These are phyloP conservation scores for Pseudogymnoascus sp. DNA, from an alignment of 2,329 filamentous ascomycete genomes.

Conservation along the genomic window DNA sequence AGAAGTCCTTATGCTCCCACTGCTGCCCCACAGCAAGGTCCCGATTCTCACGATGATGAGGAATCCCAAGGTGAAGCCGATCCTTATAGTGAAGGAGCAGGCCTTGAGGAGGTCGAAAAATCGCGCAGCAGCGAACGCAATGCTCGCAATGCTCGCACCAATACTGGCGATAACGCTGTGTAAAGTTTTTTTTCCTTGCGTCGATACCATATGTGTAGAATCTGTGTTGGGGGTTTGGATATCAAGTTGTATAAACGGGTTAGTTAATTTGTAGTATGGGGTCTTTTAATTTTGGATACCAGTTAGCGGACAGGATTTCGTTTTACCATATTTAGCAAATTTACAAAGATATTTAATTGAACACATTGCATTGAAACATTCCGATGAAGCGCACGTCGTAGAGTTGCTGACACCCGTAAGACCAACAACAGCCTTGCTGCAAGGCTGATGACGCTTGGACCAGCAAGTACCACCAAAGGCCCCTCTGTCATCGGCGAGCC, in stretches of 20 bases:
- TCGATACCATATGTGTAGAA: not conserved
- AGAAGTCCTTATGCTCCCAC: conserved; percentile 50
- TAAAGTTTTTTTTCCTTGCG: not conserved
- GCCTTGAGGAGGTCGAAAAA: not conserved
- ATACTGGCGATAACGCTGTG: not conserved
- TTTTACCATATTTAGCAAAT: not conserved
- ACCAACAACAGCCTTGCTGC: conserved; percentile 1
- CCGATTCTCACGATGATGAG: not conserved
- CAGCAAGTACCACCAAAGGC: not conserved
- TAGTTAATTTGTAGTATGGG: not conserved
- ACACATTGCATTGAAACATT: not conserved
- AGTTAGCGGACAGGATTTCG: not conserved
- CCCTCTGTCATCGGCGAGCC: not conserved
- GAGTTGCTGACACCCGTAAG: not conserved
- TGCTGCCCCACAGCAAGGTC: not conserved
- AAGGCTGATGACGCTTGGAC: conserved; percentile 6
- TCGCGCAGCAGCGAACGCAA: not conserved
- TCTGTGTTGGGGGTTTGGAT: not conserved
- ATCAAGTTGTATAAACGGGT: not conserved
- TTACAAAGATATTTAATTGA: not conserved
- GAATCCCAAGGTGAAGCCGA: not conserved
- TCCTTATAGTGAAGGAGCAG: not conserved
- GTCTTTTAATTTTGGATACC: not conserved
- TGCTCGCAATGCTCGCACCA: not conserved
- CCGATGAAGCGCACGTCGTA: not conserved